phyloP scores from a whole-genome alignment of 257 asterid genomes.

The Solanum medicagineum region DNA sequence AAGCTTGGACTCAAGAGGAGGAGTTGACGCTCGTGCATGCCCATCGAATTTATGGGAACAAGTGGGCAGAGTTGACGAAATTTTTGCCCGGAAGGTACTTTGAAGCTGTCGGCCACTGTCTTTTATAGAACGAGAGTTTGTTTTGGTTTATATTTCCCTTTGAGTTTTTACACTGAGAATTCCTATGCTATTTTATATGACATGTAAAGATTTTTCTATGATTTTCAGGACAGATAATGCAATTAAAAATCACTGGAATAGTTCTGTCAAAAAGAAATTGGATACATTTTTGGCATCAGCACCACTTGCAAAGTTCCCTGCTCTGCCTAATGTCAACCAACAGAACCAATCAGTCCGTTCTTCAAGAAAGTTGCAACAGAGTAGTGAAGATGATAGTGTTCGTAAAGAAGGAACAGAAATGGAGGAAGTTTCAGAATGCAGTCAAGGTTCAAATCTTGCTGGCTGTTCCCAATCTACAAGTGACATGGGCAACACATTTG shows the following conservation, averaged over 20 bases:
- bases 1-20: constrained; percentile 96
- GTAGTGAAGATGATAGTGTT: constrained; percentile 58
- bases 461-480: constrained; percentile 42
- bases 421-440: constrained; percentile 87
- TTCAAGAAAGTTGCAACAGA: constrained; percentile 57
- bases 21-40: constrained; percentile 78
- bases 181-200: background rate
- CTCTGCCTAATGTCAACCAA: constrained; percentile 35
- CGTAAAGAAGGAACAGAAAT: constrained; percentile 35
- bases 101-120: constrained; percentile 1
- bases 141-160: background rate
- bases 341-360: constrained; percentile 39
- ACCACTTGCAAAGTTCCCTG: constrained; percentile 66
- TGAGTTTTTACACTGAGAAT: background rate
- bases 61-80: constrained; percentile 96
- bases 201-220: constrained; percentile 6
- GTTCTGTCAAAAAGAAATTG: constrained; percentile 89
- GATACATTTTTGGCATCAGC: constrained; percentile 85
- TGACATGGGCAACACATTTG: constrained; percentile 23
- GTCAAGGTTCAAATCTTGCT: constrained; percentile 55
- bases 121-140: background rate
- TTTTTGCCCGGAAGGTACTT: constrained; percentile 85
- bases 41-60: constrained; percentile 83
- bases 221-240: constrained; percentile 81
- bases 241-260: constrained; percentile 92